Evolutionary conservation across 345 rosid species (phyloP).

Genomic region (Aethionema arabicum): DNA sequence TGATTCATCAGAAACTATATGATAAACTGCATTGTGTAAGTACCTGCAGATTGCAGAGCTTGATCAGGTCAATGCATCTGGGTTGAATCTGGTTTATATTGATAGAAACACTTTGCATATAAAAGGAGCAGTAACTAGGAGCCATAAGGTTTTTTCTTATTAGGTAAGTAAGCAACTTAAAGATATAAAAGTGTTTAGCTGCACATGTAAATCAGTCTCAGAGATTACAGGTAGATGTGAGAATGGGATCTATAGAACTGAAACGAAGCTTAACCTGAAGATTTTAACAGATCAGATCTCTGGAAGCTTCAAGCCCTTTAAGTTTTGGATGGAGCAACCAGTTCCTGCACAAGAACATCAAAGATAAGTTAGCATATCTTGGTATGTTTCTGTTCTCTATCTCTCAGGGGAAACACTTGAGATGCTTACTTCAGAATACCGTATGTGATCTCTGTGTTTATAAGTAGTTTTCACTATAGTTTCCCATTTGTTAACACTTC

Average conservation of each 20-base stretch:
- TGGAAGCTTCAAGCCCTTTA: conserved; percentile 25
- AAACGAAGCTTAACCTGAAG: conserved; percentile 4
- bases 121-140: conserved; percentile 18
- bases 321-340: conserved; percentile 52
- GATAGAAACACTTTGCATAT: conserved; percentile 12
- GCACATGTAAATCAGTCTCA: conserved; percentile 25
- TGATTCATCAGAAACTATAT: conserved; percentile 17
- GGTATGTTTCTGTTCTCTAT: conserved; percentile 6
- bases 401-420: not conserved
- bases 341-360: conserved; percentile 52
- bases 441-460: conserved; percentile 66
- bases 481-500: conserved; percentile 73
- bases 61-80: no score
- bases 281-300: conserved; percentile 17
- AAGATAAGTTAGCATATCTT: not conserved
- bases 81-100: not conserved
- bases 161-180: conserved; percentile 20
- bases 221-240: conserved; percentile 14
- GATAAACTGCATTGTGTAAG: conserved; percentile 3
- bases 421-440: conserved; percentile 79
- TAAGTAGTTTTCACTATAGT: conserved; percentile 85
- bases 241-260: conserved; percentile 15
- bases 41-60: conserved; percentile 6
- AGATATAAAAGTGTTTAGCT: conserved; percentile 24
- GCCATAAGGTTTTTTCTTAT: no score